Evolutionary conservation across 331 rosid species (phyloP), one percentile per base, ranked within the genome.

Genomic region (Quercus phellos): DNA sequence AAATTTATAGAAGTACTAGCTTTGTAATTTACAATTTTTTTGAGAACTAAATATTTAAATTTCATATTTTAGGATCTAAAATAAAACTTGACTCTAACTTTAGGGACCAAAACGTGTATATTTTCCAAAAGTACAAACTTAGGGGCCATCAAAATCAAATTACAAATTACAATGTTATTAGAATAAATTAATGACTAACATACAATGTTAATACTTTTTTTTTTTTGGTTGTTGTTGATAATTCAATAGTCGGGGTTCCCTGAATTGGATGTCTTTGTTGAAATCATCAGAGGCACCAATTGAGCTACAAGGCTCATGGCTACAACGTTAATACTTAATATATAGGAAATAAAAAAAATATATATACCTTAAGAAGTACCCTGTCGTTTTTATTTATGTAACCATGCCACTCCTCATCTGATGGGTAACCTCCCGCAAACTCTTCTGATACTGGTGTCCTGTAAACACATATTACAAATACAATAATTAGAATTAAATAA

Each of bases 381-480:
- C 99, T 89, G 75, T 95, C 99, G 63, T 92, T 91, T 51, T 90
- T 91, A 50, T 95, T 91, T 60, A 95, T 90, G 85, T 95, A 95
- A 5, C 99, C 99, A 72, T 95, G 94, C 98, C 98, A 95, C 77
- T 89, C 97, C 73, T 95, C 98, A 76, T 92, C 94, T 8, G 90
- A 92, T 3, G 97, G 89, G 80, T 92, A 94, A 13, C 86, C 90
- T 22, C 90, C 87, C 4, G 88, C 89, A 79, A 85, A 84, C 55
- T 81, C 93, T 72, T 82, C 88, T 26, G 86, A 79, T 8, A 91
- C 71, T 18, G 98, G 98, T 58, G 98, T 87, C 82, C 99, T 94
- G 82, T 79, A 60, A 70, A 68, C 77, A 2, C 58, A 68, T 46
- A 78, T 53, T 6, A 19, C 64, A 8, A 27, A 46, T 32, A 27